A percentile compares a stretch with the other conserved stretches of the same genome.
Evolutionary conservation across 768 basidiomycete species (phyloP).

Genomic region (Leccinum obscurum): DNA sequence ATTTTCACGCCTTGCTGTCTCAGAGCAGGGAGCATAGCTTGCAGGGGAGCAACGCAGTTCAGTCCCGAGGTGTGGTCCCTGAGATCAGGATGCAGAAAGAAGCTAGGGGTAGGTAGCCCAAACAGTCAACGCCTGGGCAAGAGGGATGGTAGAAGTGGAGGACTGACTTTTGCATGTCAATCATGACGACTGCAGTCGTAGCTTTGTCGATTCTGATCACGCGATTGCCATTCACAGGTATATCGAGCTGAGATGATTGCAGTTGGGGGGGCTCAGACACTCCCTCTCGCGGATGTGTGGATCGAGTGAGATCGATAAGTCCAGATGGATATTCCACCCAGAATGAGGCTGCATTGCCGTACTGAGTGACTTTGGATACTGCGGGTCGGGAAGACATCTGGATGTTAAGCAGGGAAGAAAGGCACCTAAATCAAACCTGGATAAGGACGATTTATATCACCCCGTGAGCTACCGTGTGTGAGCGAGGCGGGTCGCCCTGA

Average conservation of each 20-base stretch:
- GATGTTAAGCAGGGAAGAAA: background rate
- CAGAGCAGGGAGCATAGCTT: slow-evolving; percentile 47
- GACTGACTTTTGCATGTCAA: slow-evolving; percentile 76
- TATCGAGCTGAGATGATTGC: slow-evolving; percentile 46
- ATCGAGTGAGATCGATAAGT: slow-evolving; percentile 59
- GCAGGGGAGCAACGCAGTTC: slow-evolving; percentile 55
- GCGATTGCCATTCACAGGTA: slow-evolving; percentile 53
- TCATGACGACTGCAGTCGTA: slow-evolving; percentile 56
- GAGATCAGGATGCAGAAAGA: slow-evolving; percentile 64
- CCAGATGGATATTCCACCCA: slow-evolving; percentile 73
- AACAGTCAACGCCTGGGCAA: slow-evolving; percentile 7
- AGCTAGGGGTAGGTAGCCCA: slow-evolving; percentile 38
- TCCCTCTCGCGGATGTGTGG: slow-evolving; percentile 37
- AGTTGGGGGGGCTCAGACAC: slow-evolving; percentile 32
- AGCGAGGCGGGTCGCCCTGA: background rate
- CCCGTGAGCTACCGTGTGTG: background rate
- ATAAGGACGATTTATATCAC: slow-evolving; percentile 1
- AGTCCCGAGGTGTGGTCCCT: slow-evolving; percentile 55
- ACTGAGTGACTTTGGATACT: slow-evolving; percentile 48
- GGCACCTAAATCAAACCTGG: background rate
- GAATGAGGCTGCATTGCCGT: slow-evolving; percentile 54
- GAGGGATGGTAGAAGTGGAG: background rate
- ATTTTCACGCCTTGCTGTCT: slow-evolving; percentile 54
- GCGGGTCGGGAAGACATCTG: slow-evolving; percentile 47
- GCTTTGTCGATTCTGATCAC: slow-evolving; percentile 50